Evolutionary conservation across 108 stramenopile species (phyloP), one percentile per base, ranked within the genome.

Genomic region (Aureococcus anophagefferens): DNA sequence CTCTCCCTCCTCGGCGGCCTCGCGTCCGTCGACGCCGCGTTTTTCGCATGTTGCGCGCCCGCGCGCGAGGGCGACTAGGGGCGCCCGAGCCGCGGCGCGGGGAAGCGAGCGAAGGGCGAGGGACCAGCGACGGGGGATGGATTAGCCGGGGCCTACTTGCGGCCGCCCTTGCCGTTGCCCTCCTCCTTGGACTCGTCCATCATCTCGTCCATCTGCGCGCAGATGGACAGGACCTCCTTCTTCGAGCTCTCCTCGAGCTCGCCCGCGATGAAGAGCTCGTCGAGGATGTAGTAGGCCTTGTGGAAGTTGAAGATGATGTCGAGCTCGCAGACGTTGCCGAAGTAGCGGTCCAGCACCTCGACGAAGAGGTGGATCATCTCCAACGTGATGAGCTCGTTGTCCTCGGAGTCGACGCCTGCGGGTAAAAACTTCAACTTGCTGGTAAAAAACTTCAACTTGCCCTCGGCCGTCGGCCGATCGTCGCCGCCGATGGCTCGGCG

Each of bases 231-330:
- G 13, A 78, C 70, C 64, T 78, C 77, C 33, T 73, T 68, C 78
- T 79, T 79, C 59, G 68, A 75, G 9, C 66, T 59, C 63, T 77
- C 80, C 33, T 68, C 69, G 35, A 86, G 65, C 40, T 87, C 80
- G 16, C 87, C 87, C 30, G 80, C 85, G 59, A 88, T 76, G 65
- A 88, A 66, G 46, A 73, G 33, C 75, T 76, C 71, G 63, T 69
- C 68, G 30, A 80, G 65, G 33, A 80, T 80, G 67, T 73, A 77
- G 76, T 80, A 76, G 46, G 80, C 80, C 33, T 74, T 68, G 40
- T 80, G 75, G 35, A 80, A 68, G 74, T 80, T 80, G 71, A 80
- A 80, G 46, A 80, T 80, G 28, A 80, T 73, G 46, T 80, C 80
- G 3, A 80, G 76, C 69, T 80, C 80, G 51, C 80, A 80, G 29